Percentiles rank a stretch among this genome's conserved stretches.
phyloP scores from a whole-genome alignment of 768 basidiomycete species.

The Russula foetens region DNA sequence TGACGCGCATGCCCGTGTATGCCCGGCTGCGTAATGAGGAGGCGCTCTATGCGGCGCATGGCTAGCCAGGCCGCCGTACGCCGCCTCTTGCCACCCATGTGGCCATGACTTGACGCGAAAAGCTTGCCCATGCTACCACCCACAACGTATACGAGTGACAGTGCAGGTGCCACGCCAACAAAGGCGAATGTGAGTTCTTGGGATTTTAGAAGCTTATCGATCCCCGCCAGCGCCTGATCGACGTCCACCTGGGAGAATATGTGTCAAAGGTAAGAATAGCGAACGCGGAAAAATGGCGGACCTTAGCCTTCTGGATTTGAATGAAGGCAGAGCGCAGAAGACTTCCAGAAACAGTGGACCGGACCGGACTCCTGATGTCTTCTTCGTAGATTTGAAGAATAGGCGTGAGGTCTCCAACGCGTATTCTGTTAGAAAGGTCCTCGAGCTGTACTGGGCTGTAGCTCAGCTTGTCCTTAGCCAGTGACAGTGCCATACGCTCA shows the following conservation, averaged over 20 bases:
- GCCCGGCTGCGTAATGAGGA: constrained; percentile 46
- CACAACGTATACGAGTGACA: constrained; percentile 68
- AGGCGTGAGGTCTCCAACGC: constrained; percentile 76
- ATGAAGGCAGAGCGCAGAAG: constrained; percentile 81
- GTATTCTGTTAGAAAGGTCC: constrained; percentile 55
- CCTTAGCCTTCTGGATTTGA: constrained; percentile 95
- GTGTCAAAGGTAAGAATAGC: background rate
- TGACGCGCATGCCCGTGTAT: constrained; percentile 18
- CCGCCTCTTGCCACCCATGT: constrained; percentile 49
- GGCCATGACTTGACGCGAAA: constrained; percentile 41
- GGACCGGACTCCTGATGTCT: constrained; percentile 83
- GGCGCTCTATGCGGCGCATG: constrained; percentile 69
- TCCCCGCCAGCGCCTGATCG: constrained; percentile 81
- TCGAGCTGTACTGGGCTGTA: constrained; percentile 59
- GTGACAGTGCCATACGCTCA: constrained; percentile 83
- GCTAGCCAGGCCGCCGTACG: constrained; percentile 58
- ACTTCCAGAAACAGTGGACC: constrained; percentile 71
- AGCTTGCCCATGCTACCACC: constrained; percentile 45
- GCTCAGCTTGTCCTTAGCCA: constrained; percentile 73
- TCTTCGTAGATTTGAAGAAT: constrained; percentile 85
- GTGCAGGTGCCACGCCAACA: constrained; percentile 87
- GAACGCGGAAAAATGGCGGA: constrained; percentile 23
- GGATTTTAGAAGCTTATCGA: constrained; percentile 88
- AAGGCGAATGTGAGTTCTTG: constrained; percentile 96
- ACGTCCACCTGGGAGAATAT: constrained; percentile 64